phyloP scores from a whole-genome alignment of 768 basidiomycete genomes.

The Leccinum disarticulatum region DNA sequence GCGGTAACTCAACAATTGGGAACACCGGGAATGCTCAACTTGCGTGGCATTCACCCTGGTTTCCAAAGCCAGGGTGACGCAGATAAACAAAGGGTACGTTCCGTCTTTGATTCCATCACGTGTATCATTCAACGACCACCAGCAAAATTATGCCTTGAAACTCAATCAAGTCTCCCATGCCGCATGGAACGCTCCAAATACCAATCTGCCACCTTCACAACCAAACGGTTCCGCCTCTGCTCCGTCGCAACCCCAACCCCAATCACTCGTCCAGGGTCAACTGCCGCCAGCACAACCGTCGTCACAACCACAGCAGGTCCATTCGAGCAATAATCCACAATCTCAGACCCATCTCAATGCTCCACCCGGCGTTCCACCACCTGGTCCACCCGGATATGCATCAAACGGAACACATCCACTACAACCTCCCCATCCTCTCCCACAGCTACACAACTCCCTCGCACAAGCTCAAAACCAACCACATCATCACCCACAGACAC shows the following conservation, averaged over 20 bases:
- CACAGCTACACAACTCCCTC: constrained; percentile 33
- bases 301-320: constrained; percentile 31
- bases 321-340: constrained; percentile 34
- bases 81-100: constrained; percentile 69
- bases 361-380: constrained; percentile 49
- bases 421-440: constrained; percentile 34
- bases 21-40: constrained; percentile 70
- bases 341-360: constrained; percentile 49
- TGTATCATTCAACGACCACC: background rate
- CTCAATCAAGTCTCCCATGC: constrained; percentile 60
- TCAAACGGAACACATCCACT: constrained; percentile 39
- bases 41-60: constrained; percentile 41
- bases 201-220: constrained; percentile 39
- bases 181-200: constrained; percentile 63
- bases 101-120: background rate
- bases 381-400: constrained; percentile 37
- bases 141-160: constrained; percentile 65
- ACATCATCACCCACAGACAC: constrained; percentile 73
- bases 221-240: constrained; percentile 27
- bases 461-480: constrained; percentile 33
- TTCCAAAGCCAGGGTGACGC: constrained; percentile 59
- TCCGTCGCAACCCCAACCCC: constrained; percentile 23
- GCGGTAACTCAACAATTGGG: constrained; percentile 47
- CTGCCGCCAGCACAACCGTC: constrained; percentile 24
- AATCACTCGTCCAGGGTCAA: constrained; percentile 26